Base-by-base conservation (phyloP, 768 basidiomycete species). In the Podaxis sp. region DNA sequence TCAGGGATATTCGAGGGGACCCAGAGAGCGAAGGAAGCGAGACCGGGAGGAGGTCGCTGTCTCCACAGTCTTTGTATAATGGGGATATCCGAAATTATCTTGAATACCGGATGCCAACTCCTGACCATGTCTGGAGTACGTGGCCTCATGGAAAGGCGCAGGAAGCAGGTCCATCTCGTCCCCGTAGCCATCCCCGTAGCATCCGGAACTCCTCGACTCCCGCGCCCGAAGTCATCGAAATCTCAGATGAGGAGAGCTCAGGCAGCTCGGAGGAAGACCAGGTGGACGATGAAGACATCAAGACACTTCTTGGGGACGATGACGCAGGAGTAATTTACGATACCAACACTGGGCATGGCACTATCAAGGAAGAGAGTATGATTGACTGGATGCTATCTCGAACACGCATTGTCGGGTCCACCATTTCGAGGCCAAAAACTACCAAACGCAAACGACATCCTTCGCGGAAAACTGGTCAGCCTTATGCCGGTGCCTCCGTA, bases 381-480 rank as follows among this genome's bases (percentile, higher is more conserved):
- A 88, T 91, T 50, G 86, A 90, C 64, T 84, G 83, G 68, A 91
- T 91, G 89, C 66, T 91, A 51, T 74, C 76, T 13, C 76, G 80
- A 50, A 79, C 79, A 1, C 71, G 73, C 21, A 67, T 63, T 57
- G 66, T 75, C 3, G 69, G 71, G 14, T 59, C 50, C 7, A 48
- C 50, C n/a, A 57, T 47, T 25, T 51, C 53, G 6, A 51, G 28
- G 16, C 51, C 53, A 23, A 61, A 25, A n/a, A 23, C 44, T 27
- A 14, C 42, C 37, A 55, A 38, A 23, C 50, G 51, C 21, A 55
- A 48, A 27, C 36, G 18, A 47, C 32, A 48, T 21, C 62, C 42
- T 50, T 51, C 14, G 55, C 64, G 58, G 5, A 69, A 56, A 42
- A 61, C 47, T 58, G 69, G 63, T 54, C 69, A 65, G 35, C 56